phyloP scores from a whole-genome alignment of 345 rosid genomes.

The Psidium friedrichsthalianum region DNA sequence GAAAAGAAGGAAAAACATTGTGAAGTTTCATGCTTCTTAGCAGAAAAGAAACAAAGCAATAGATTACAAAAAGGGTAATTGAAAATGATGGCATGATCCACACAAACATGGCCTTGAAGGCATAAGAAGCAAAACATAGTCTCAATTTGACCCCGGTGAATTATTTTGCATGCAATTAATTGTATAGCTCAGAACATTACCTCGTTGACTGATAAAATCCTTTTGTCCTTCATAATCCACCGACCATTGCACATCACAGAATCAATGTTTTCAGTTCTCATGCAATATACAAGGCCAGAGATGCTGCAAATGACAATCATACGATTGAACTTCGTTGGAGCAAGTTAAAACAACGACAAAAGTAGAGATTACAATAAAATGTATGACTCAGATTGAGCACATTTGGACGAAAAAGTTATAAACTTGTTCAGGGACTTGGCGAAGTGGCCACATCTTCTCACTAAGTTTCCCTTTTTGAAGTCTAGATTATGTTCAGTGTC shows the following conservation, averaged over 20 bases:
- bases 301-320: slow-evolving; percentile 10
- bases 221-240: slow-evolving; percentile 66
- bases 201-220: slow-evolving; percentile 46
- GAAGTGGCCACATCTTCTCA: background rate
- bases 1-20: background rate
- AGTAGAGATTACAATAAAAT: background rate
- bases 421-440: background rate
- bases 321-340: background rate
- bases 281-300: slow-evolving; percentile 50
- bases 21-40: background rate
- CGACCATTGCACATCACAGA: slow-evolving; percentile 67
- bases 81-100: background rate
- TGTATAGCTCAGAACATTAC: slow-evolving; percentile 1
- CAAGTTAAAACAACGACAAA: background rate
- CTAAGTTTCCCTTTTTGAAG: background rate
- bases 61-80: background rate
- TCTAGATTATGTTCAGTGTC: background rate
- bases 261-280: slow-evolving; percentile 52
- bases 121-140: background rate
- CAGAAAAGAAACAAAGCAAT: background rate
- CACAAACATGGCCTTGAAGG: background rate
- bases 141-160: background rate
- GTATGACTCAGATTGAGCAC: background rate
- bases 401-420: background rate
- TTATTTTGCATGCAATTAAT: background rate